Base-by-base conservation (phyloP, 2,329 filamentous ascomycete genomes). In the Ceratocystis smalleyi region DNA sequence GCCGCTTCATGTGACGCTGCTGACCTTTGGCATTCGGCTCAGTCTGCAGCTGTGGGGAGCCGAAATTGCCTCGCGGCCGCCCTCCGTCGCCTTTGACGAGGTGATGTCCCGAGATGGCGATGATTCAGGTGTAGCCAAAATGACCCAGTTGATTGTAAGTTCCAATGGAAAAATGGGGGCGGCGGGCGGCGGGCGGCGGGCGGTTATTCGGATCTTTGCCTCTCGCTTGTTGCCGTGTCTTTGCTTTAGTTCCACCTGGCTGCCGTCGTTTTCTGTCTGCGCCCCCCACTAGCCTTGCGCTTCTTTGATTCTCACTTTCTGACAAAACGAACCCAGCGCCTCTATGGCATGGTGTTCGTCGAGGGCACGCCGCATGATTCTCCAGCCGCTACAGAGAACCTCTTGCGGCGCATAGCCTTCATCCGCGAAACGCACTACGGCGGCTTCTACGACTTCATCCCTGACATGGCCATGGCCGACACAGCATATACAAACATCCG, bases 401-500 rank as follows among this genome's bases (percentile, higher is more conserved):
- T 96, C 0, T 78, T 97, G 1, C 81, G 89, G 71, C 83, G 84
- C 64, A 95, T 99, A 68, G 83, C 90, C 0, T 92, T 92, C 68
- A 91, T 97, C 70, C 83, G 91, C 19, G 80, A 86, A 67, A 99
- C 94, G 0, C 94, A 97, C 72, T 99, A 97, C 73, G 92, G 89
- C 77, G 83, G 75, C 66, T 81, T 81, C 71, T 83, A 82, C 70
- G 92, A 96, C 74, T 97, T 97, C 73, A 88, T 89, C 0, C 87
- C 91, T 4, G 88, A 96, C 73, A 81, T 96, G 27, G 86, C 89
- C 32, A 87, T 87, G 71, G 91, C 91, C 68, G 91, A 96, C 71
- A 95, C 89, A 1, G 91, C 91, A 2, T 99, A 97, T 76, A 96
- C 92, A 1, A 90, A 87, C 70, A 79, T 94, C 61, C 85, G 85